Percentiles rank a stretch among this genome's conserved stretches.
Conservation (phyloP, 2,329 filamentous ascomycete species). For the Fusarium denticulatum region DNA sequence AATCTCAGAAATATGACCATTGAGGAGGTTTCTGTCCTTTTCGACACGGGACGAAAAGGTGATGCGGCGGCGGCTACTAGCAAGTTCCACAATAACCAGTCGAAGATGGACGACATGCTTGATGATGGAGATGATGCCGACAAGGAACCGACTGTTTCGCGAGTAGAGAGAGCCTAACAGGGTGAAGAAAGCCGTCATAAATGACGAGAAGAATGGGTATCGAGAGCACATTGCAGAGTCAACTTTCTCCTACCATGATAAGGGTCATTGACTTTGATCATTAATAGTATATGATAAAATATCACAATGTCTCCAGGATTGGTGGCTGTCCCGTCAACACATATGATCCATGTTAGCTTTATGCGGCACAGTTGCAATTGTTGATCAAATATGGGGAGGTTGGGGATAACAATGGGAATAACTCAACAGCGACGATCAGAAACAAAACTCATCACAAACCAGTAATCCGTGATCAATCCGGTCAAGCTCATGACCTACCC, state of each 20-base stretch:
- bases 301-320: fast-evolving
- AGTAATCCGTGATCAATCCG: neutral
- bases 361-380: neutral
- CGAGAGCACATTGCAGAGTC: neutral
- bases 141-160: conserved; percentile 6
- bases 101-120: conserved; percentile 10
- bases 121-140: conserved; percentile 4
- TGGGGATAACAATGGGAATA: neutral
- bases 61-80: conserved; percentile 7
- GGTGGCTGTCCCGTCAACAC: too few species aligned
- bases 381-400: neutral
- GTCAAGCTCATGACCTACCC: neutral
- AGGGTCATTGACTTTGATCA: too few species aligned
- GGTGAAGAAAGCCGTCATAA: fast-evolving
- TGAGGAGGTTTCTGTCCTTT: conserved; percentile 32
- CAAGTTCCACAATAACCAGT: conserved; percentile 1
- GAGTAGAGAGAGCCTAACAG: conserved; percentile 1
- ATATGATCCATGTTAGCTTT: neutral
- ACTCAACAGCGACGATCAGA: neutral
- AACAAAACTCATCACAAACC: neutral
- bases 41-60: conserved; percentile 26
- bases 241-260: neutral
- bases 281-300: too few species aligned
- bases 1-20: conserved; percentile 21
- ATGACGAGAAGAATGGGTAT: too few species aligned